These are phyloP conservation scores for Paramyrothecium sp. DNA, from an alignment of 2,329 filamentous ascomycete species.

Conservation along the genomic window DNA sequence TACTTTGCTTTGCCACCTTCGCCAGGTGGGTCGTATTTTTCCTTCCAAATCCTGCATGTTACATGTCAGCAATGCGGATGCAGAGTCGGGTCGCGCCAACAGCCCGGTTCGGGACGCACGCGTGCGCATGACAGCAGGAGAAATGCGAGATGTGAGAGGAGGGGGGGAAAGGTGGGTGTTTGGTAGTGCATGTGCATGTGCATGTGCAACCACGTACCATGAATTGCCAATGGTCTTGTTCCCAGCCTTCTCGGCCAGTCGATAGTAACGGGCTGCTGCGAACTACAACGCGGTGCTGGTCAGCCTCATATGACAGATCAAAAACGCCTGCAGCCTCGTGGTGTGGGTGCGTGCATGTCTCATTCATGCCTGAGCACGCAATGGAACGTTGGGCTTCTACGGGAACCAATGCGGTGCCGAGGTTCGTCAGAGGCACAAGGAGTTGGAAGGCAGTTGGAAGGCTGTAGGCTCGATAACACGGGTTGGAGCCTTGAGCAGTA, in stretches of 20 bases:
- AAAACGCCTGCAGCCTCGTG: conserved; percentile 12
- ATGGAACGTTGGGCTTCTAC: conserved; percentile 18
- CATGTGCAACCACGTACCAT: conserved; percentile 65
- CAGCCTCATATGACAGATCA: conserved; percentile 47
- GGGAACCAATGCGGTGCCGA: not conserved
- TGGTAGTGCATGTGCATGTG: conserved; percentile 4
- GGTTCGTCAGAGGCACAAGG: not conserved
- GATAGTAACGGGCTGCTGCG: conserved; percentile 84
- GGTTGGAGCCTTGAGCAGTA: not conserved
- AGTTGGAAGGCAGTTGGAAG: no score
- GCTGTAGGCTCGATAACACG: no score
- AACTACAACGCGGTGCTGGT: conserved; percentile 52
- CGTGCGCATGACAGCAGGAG: conserved; percentile 2
- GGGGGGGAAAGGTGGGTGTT: conserved; percentile 8
- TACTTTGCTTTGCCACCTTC: conserved; percentile 23
- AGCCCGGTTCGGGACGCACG: conserved; percentile 1
- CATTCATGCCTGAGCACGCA: conserved; percentile 37
- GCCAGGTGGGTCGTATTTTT: conserved; percentile 72
- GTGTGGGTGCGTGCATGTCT: conserved; percentile 6
- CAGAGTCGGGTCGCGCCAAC: not conserved
- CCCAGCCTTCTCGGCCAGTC: conserved; percentile 83
- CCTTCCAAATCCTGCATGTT: conserved; percentile 85
- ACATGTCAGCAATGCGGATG: not conserved
- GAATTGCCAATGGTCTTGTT: conserved; percentile 91
- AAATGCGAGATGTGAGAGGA: conserved; percentile 1